phyloP scores from a whole-genome alignment of 345 rosid genomes.

The Jatropha curcas region DNA sequence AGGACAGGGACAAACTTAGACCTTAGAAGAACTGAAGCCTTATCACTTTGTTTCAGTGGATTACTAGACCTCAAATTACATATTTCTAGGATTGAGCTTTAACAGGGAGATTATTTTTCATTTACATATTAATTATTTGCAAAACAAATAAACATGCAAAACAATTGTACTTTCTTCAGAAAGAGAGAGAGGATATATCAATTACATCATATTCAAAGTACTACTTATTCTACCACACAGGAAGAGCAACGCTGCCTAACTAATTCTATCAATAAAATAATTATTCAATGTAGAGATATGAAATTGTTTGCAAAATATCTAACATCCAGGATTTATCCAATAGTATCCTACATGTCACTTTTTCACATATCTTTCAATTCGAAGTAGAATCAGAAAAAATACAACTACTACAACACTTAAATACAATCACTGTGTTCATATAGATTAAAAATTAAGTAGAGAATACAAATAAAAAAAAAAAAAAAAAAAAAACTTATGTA shows the following conservation, averaged over 20 bases:
- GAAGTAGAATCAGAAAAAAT: too few relatives aligned
- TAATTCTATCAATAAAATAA: background rate
- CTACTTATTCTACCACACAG: background rate
- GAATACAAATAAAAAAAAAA: too few relatives aligned
- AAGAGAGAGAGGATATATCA: too few relatives aligned
- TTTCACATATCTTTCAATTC: background rate
- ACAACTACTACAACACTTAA: too few relatives aligned
- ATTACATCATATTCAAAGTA: background rate
- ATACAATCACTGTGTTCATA: background rate
- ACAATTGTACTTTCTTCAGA: too few relatives aligned
- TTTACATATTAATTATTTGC: too few relatives aligned
- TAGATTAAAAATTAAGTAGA: background rate
- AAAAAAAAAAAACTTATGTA: background rate
- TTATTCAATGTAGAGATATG: background rate
- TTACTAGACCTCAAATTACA: too few relatives aligned
- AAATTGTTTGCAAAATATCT: background rate
- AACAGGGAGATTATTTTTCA: background rate
- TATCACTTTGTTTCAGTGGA: background rate
- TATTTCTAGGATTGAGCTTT: background rate
- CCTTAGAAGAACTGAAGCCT: background rate
- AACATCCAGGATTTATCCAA: background rate
- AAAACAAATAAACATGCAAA: background rate
- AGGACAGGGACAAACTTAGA: background rate
- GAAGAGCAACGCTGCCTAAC: background rate
- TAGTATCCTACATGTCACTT: background rate